These are phyloP conservation scores for Gnetum montanum DNA, from an alignment of 75 land plant genomes.

Conservation along the genomic window DNA sequence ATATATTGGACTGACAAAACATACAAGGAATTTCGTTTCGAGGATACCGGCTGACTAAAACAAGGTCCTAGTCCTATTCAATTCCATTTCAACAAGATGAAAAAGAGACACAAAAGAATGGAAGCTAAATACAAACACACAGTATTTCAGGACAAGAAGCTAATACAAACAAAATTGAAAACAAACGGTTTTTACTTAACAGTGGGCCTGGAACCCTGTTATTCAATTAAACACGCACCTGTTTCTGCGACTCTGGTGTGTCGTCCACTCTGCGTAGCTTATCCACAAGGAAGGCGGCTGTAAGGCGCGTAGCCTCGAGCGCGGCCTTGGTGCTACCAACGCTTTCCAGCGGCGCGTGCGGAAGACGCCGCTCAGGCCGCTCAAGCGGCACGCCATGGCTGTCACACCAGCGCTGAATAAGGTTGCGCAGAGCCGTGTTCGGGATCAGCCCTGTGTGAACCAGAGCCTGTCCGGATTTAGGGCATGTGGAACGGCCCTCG, in stretches of 20 bases:
- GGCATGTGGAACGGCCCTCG: slow-evolving; percentile 77
- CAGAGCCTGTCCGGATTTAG: slow-evolving; percentile 76
- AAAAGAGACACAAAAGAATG: too few relatives aligned
- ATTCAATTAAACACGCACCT: too few relatives aligned
- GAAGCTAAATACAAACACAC: too few relatives aligned
- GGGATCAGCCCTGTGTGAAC: slow-evolving; percentile 48
- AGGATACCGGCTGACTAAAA: too few relatives aligned
- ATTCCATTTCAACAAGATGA: too few relatives aligned
- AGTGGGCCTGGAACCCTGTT: too few relatives aligned
- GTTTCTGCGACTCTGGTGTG: slow-evolving; percentile 20
- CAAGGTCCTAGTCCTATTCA: too few relatives aligned
- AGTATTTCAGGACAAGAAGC: too few relatives aligned
- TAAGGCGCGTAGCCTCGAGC: slow-evolving; percentile 64
- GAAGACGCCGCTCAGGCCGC: slow-evolving; percentile 8
- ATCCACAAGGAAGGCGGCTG: slow-evolving; percentile 64
- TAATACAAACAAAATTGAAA: too few relatives aligned
- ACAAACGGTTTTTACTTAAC: too few relatives aligned
- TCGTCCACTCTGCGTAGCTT: slow-evolving; percentile 48
- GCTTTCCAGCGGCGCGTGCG: slow-evolving; percentile 2
- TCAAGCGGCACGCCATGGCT: slow-evolving; percentile 44
- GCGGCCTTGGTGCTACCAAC: slow-evolving; percentile 37
- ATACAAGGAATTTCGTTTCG: too few relatives aligned
- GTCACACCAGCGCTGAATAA: slow-evolving; percentile 80
- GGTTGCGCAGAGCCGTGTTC: slow-evolving; percentile 54
- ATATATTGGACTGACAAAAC: too few relatives aligned